These are phyloP conservation scores for Plasmodium ovale DNA, from an alignment of 169 alveolate species.

Conservation along the genomic window DNA sequence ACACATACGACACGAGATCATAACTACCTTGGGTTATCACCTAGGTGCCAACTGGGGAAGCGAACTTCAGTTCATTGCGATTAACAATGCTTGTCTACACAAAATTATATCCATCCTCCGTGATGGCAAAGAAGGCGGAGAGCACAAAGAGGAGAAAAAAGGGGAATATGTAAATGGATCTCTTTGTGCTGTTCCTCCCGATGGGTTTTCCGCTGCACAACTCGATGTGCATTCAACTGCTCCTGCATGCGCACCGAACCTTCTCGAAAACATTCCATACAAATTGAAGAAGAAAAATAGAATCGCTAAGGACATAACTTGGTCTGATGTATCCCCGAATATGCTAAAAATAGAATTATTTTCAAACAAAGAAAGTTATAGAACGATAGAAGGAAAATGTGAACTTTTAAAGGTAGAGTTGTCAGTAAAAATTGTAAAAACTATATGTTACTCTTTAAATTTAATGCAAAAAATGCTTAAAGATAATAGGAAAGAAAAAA, in stretches of 20 bases:
- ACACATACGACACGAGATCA: neutral
- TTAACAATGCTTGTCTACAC: neutral
- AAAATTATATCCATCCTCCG: neutral
- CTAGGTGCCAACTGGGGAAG: neutral
- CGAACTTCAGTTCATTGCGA: conserved; percentile 21
- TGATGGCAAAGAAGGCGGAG: neutral
- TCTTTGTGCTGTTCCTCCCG: too few species aligned
- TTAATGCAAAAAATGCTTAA: conserved; percentile 40
- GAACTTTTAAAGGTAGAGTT: conserved; percentile 46
- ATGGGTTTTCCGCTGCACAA: too few species aligned
- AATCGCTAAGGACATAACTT: conserved; percentile 16
- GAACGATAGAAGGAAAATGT: conserved; percentile 18
- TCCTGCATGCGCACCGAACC: neutral
- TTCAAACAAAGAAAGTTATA: conserved; percentile 17
- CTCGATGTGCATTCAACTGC: neutral
- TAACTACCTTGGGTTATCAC: neutral
- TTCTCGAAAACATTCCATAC: conserved; percentile 5
- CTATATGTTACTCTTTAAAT: conserved; percentile 40
- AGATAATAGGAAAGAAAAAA: conserved; percentile 40
- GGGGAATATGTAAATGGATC: too few species aligned
- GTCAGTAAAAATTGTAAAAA: conserved; percentile 28
- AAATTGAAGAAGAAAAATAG: conserved; percentile 21
- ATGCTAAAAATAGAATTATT: conserved; percentile 10
- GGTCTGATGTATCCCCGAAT: neutral
- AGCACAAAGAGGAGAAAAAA: neutral